Percentiles rank a stretch among this genome's conserved stretches.
Evolutionary conservation across 495 filamentous ascomycete genomes (phyloP).

Genomic region (Talaromyces trachyspermus): DNA sequence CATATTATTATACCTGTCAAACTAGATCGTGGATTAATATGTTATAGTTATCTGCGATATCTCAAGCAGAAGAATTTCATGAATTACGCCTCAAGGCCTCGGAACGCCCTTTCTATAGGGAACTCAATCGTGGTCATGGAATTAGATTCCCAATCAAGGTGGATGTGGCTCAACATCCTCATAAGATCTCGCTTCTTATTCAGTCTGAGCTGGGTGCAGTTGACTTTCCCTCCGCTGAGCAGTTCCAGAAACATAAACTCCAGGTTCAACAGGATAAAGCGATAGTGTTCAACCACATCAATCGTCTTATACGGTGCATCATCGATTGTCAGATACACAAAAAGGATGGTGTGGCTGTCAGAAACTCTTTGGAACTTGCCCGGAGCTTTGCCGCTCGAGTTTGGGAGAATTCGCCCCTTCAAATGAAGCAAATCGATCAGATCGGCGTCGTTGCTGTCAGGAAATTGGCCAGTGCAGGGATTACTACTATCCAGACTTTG

Average conservation of each 20-base stretch:
- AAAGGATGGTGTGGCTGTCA: constrained; percentile 57
- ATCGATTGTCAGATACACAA: constrained; percentile 72
- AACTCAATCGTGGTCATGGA: constrained; percentile 66
- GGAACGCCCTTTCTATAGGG: constrained; percentile 72
- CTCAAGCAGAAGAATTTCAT: constrained; percentile 70
- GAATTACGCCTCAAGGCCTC: constrained; percentile 67
- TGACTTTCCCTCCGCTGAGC: constrained; percentile 59
- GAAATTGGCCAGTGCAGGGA: constrained; percentile 65
- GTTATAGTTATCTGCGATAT: constrained; percentile 52
- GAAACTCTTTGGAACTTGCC: constrained; percentile 69
- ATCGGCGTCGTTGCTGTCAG: constrained; percentile 70
- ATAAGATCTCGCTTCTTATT: constrained; percentile 84
- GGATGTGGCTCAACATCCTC: constrained; percentile 58
- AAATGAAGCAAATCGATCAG: constrained; percentile 82
- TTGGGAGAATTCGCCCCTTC: constrained; percentile 80
- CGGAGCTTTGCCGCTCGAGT: constrained; percentile 70
- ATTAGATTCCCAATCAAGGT: constrained; percentile 78
- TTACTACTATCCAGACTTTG: constrained; percentile 66
- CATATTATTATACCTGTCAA: background rate
- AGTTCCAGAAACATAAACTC: constrained; percentile 51
- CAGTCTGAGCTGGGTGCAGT: constrained; percentile 73
- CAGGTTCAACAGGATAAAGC: constrained; percentile 63
- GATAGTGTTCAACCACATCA: constrained; percentile 64
- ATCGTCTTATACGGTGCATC: constrained; percentile 72
- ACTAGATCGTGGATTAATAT: constrained; percentile 23